phyloP scores from a whole-genome alignment of 257 asterid genomes.

The Gardenia jasminoides region DNA sequence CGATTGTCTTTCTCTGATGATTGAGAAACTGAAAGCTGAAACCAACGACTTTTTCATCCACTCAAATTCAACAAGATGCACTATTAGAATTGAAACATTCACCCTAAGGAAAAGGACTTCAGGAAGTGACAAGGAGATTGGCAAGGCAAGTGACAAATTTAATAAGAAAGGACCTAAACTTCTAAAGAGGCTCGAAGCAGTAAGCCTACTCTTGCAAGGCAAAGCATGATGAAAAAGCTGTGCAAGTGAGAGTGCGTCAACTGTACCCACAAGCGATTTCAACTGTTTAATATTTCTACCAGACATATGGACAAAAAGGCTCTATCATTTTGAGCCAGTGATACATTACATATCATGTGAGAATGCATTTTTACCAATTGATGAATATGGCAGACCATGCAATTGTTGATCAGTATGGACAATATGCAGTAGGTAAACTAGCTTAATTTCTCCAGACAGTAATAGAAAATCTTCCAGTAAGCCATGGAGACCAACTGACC shows the following conservation, averaged over 20 bases:
- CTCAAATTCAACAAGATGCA: conserved; percentile 4
- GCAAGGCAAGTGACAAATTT: background rate
- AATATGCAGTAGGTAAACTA: background rate
- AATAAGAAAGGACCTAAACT: background rate
- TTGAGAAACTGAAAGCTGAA: conserved; percentile 88
- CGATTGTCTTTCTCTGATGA: conserved; percentile 77
- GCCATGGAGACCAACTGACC: background rate
- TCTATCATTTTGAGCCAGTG: background rate
- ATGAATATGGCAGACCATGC: background rate
- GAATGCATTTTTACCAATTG: background rate
- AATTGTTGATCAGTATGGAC: background rate
- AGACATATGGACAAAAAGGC: background rate
- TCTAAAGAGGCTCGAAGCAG: background rate
- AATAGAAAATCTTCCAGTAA: background rate
- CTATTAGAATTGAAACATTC: background rate
- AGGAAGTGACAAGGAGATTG: background rate
- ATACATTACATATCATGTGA: background rate
- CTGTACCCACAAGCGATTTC: background rate
- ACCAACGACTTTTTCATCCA: conserved; percentile 15
- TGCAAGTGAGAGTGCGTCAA: background rate
- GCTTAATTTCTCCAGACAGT: background rate
- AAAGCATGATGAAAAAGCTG: background rate
- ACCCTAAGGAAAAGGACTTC: background rate
- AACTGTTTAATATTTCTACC: background rate
- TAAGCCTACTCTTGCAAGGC: conserved; percentile 2